Conservation (phyloP, 2,329 filamentous ascomycete species). For the Aspergillus sp. region DNA sequence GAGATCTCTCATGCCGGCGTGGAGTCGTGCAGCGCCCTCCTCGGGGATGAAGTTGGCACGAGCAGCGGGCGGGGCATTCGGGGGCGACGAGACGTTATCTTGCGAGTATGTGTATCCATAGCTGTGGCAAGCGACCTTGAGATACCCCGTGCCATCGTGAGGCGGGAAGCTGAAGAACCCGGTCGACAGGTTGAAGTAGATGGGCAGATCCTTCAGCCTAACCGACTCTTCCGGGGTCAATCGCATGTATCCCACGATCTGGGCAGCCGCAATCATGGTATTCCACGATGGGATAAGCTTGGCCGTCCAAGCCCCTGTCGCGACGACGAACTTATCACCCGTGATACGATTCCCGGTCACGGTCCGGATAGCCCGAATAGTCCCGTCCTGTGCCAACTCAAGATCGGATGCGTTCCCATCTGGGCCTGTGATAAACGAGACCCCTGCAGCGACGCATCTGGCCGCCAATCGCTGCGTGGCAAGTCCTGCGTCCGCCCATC, state of each 20-base stretch:
- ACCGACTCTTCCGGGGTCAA: slow-evolving; percentile 61
- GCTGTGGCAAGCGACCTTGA: slow-evolving; percentile 60
- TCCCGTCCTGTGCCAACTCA: slow-evolving; percentile 25
- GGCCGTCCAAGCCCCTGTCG: slow-evolving; percentile 76
- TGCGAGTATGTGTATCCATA: slow-evolving; percentile 48
- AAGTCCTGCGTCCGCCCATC: slow-evolving; percentile 23
- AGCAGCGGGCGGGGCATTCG: slow-evolving; percentile 10
- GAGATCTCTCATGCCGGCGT: slow-evolving; percentile 49
- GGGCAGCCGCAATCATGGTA: slow-evolving; percentile 66
- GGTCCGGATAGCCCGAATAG: slow-evolving; percentile 51
- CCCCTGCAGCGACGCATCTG: slow-evolving; percentile 17
- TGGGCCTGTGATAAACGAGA: slow-evolving; percentile 18
- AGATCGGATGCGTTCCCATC: slow-evolving; percentile 26
- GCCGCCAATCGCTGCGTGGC: slow-evolving; percentile 13
- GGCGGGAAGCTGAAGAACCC: slow-evolving; percentile 45
- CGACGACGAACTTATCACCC: slow-evolving; percentile 64
- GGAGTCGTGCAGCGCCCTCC: slow-evolving; percentile 52
- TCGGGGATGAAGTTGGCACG: slow-evolving; percentile 26
- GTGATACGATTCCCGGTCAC: slow-evolving; percentile 39
- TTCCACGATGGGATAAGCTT: slow-evolving; percentile 65
- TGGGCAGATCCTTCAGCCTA: slow-evolving; percentile 55
- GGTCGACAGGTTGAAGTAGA: slow-evolving; percentile 38
- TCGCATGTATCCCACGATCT: slow-evolving; percentile 65
- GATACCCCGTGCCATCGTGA: slow-evolving; percentile 19
- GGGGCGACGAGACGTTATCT: slow-evolving; percentile 14